These are phyloP conservation scores for Russula griseocarnosa DNA, from an alignment of 768 basidiomycete species.

Conservation along the genomic window DNA sequence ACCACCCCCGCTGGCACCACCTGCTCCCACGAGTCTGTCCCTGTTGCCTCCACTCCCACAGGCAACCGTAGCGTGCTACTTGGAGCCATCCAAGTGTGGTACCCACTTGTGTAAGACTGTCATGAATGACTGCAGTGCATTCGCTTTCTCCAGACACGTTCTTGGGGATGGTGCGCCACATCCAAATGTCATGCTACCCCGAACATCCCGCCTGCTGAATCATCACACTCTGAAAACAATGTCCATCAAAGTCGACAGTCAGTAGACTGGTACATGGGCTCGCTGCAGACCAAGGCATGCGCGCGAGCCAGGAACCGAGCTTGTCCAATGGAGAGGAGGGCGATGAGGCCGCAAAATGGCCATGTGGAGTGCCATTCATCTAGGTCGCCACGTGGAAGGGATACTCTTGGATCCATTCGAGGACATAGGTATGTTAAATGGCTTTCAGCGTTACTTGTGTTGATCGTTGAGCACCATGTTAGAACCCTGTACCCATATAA, in stretches of 20 bases:
- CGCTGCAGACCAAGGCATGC: conserved; percentile 61
- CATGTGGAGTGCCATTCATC: conserved; percentile 48
- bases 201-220: conserved; percentile 41
- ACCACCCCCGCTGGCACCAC: conserved; percentile 32
- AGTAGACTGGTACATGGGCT: conserved; percentile 88
- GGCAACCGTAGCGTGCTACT: conserved; percentile 66
- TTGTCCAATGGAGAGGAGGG: conserved; percentile 58
- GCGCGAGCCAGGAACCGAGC: conserved; percentile 34
- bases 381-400: conserved; percentile 48
- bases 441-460: neutral
- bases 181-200: conserved; percentile 52
- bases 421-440: conserved; percentile 59
- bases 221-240: conserved; percentile 39
- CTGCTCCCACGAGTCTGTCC: conserved; percentile 34
- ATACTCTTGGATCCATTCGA: conserved; percentile 49
- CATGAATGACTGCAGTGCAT: conserved; percentile 79
- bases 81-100: conserved; percentile 74
- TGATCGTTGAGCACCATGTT: too few species aligned
- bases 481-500: too few species aligned
- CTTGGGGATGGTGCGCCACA: conserved; percentile 72
- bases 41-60: conserved; percentile 36
- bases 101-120: conserved; percentile 64
- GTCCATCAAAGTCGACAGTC: conserved; percentile 47
- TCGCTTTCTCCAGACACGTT: conserved; percentile 68
- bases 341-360: conserved; percentile 46